Evolutionary conservation across 2,329 filamentous ascomycete genomes (phyloP), one percentile per base, ranked within the genome.

Genomic region (Venturia pyrina): DNA sequence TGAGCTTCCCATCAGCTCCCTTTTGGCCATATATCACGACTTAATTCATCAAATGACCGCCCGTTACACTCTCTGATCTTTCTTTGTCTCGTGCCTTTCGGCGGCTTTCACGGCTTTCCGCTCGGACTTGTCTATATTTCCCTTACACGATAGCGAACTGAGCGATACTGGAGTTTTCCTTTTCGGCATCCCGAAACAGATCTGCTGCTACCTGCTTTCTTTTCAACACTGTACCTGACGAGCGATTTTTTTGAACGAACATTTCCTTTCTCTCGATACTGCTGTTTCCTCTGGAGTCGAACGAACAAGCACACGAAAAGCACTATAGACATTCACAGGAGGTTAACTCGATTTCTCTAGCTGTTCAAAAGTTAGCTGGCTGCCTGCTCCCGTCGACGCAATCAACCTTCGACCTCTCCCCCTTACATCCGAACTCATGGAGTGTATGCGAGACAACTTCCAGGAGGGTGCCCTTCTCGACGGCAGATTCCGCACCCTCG

Each of bases 401-500:
- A 21, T 28, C n/a, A 19, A 17, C 37, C n/a, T 44, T 40, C 13
- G 40, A 15, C 32, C 28, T 17, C 21, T 15, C 15, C 40, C 37
- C 59, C 28, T 15, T 44, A 32, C 43, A 21, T 34, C 44, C 21
- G 41, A 28, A 69, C 70, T 69, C 71, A 89, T 96, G 91, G 90
- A 92, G 80, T 96, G 91, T 82, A 86, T 96, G 82, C 87, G 88
- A 80, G 87, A 92, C 79, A 84, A 87, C 74, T 95, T 96, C 79
- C 81, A 87, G 74, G 82, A 87, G 78, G 91, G 89, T 77, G 85
- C 89, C 78, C 80, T 96, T 75, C 87, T 96, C 75, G 87, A 90
- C 75, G 92, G 91, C 77, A 93, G 95, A 71, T 99, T 95, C 78
- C 83, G 90, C 79, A 96, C 93, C 66, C 84, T 97, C 74, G 90